Percentiles rank a stretch among this genome's conserved stretches.
These are phyloP conservation scores for Puccinia polysora DNA, from an alignment of 1,284 basidiomycete genomes.

Conservation along the genomic window DNA sequence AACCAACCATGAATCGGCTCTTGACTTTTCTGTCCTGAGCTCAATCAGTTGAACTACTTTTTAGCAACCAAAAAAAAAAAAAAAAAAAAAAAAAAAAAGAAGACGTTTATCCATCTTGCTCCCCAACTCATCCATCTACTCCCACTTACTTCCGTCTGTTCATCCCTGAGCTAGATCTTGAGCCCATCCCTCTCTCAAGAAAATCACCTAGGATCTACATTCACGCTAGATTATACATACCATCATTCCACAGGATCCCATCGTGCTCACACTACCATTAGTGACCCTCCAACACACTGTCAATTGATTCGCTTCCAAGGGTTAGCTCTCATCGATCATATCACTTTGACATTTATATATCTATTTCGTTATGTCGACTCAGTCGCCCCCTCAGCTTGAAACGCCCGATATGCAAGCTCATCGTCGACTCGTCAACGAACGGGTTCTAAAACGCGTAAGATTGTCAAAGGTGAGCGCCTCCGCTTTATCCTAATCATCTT, in stretches of 20 bases:
- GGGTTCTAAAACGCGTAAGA: slow-evolving; percentile 29
- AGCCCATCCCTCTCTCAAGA: too few relatives aligned
- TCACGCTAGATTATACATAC: too few relatives aligned
- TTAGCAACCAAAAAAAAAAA: neutral
- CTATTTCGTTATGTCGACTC: slow-evolving; percentile 19
- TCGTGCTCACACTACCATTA: too few relatives aligned
- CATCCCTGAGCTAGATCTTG: too few relatives aligned
- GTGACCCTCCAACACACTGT: too few relatives aligned
- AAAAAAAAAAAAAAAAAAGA: neutral
- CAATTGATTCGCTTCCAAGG: too few relatives aligned
- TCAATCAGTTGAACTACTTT: too few relatives aligned
- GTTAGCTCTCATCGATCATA: slow-evolving; percentile 5
- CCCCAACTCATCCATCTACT: neutral
- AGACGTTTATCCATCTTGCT: neutral
- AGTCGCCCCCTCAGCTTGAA: neutral
- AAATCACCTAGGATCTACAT: too few relatives aligned
- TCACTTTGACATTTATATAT: too few relatives aligned
- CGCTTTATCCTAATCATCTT: neutral
- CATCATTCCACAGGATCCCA: too few relatives aligned
- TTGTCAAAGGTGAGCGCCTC: slow-evolving; percentile 10
- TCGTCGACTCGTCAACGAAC: slow-evolving; percentile 15
- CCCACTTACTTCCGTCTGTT: neutral
- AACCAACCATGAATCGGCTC: too few relatives aligned
- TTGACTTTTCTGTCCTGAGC: too few relatives aligned
- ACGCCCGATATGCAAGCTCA: slow-evolving; percentile 22